Percentiles rank a stretch among this genome's conserved stretches.
Conservation (phyloP, 352 stramenopile genomes). For the Globisporangium paroecandrum region DNA sequence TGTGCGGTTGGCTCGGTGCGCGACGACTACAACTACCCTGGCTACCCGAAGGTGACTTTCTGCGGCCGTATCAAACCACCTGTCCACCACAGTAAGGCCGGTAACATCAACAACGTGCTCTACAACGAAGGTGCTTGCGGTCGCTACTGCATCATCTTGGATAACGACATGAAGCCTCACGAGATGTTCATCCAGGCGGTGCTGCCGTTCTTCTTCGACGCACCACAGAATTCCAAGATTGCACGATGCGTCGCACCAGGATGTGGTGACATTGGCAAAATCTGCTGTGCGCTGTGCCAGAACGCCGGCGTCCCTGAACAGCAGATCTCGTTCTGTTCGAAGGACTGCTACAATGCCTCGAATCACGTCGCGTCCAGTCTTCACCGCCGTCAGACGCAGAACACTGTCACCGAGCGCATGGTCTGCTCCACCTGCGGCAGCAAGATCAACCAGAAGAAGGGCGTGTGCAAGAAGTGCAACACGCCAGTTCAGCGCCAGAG, state of each 20-base stretch:
- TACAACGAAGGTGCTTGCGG: slow-evolving; percentile 86
- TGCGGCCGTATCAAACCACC: slow-evolving; percentile 74
- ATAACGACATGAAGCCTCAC: slow-evolving; percentile 86
- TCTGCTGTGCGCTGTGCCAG: slow-evolving; percentile 85
- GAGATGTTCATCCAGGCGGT: slow-evolving; percentile 80
- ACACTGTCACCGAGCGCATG: slow-evolving; percentile 61
- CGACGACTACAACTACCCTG: slow-evolving; percentile 84
- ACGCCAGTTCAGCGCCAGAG: slow-evolving; percentile 12
- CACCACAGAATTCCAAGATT: no score
- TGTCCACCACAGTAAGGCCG: slow-evolving; percentile 80
- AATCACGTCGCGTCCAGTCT: slow-evolving; percentile 60
- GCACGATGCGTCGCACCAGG: slow-evolving; percentile 59
- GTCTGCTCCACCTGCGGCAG: slow-evolving; percentile 54
- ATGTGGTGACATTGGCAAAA: slow-evolving; percentile 53
- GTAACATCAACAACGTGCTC: slow-evolving; percentile 89
- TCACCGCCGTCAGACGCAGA: slow-evolving; percentile 67
- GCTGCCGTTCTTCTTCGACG: slow-evolving; percentile 76
- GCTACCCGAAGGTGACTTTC: slow-evolving; percentile 72
- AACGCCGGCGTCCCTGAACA: slow-evolving; percentile 81
- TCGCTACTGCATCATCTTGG: slow-evolving; percentile 74
- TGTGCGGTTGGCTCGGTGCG: slow-evolving; percentile 80
- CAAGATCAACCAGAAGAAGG: slow-evolving; percentile 70
- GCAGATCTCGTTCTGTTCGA: slow-evolving; percentile 84
- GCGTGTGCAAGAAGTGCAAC: slow-evolving; percentile 57
- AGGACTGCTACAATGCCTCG: slow-evolving; percentile 76